Percentiles rank a stretch among this genome's conserved stretches.
Conservation (phyloP, 257 asterid species). For the Fraxinus cuspidata region DNA sequence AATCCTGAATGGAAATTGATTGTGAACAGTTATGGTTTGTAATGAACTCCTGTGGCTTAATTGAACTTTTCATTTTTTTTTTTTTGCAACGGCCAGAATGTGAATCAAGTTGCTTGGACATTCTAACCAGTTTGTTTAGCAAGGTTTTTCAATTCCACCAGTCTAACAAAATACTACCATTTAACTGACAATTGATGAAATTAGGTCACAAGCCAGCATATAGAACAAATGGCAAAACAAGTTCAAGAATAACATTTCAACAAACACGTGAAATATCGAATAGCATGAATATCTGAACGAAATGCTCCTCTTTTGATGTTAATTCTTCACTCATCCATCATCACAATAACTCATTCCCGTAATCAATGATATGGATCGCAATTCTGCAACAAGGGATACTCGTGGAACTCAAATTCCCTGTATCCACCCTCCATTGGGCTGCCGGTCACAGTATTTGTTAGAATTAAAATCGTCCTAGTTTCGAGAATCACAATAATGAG, state of each 20-base stretch:
- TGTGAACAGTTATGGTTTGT: too few relatives aligned
- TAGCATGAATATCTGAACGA: background rate
- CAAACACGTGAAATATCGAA: too few relatives aligned
- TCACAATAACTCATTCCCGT: background rate
- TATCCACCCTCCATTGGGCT: background rate
- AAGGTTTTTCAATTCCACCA: background rate
- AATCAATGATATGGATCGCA: background rate
- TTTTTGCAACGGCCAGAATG: too few relatives aligned
- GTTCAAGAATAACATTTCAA: too few relatives aligned
- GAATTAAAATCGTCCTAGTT: constrained; percentile 27
- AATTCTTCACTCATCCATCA: background rate
- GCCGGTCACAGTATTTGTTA: background rate
- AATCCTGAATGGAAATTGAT: too few relatives aligned
- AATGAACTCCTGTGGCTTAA: too few relatives aligned
- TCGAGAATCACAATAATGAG: constrained; percentile 81
- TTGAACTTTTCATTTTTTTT: too few relatives aligned
- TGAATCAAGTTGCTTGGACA: too few relatives aligned
- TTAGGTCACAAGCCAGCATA: too few relatives aligned
- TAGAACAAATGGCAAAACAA: too few relatives aligned
- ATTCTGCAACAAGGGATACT: background rate
- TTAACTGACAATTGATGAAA: background rate
- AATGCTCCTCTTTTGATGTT: background rate
- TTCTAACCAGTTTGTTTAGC: background rate
- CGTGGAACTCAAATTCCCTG: background rate
- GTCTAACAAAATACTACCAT: background rate